Conservation (phyloP, 129 eudicot genomes). For the Pulicaria dysenterica region DNA sequence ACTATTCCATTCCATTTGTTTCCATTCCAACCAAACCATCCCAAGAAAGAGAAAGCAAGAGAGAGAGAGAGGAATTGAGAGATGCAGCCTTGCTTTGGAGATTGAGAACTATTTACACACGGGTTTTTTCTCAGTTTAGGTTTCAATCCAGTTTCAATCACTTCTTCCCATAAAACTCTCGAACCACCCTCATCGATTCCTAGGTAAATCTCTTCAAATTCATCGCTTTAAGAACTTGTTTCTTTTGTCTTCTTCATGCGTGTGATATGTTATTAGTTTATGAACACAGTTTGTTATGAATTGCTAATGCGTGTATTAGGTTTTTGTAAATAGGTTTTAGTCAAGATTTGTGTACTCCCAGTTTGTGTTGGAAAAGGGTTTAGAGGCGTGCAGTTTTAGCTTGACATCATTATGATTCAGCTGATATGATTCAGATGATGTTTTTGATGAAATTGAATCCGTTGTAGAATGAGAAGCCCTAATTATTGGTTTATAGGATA, state of each 20-base stretch:
- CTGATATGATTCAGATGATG: conserved; percentile 13
- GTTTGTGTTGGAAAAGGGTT: conserved; percentile 8
- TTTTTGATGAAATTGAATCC: conserved; percentile 29
- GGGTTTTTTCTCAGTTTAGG: conserved; percentile 14
- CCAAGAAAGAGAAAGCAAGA: conserved; percentile 5
- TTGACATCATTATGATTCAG: not conserved
- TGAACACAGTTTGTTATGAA: conserved; percentile 14
- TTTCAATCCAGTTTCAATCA: not conserved
- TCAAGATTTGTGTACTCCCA: conserved; percentile 9
- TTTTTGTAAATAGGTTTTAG: conserved; percentile 25
- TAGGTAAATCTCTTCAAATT: conserved; percentile 27
- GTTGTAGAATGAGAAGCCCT: conserved; percentile 22
- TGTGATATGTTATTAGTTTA: conserved; percentile 14
- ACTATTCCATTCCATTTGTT: not conserved
- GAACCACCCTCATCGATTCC: not conserved
- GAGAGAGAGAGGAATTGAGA: not conserved
- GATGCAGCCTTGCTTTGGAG: not conserved
- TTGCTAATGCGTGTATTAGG: conserved; percentile 8
- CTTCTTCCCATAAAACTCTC: not conserved
- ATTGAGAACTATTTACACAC: conserved; percentile 13
- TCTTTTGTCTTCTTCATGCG: not conserved
- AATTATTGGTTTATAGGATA: conserved; percentile 5
- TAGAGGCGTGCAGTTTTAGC: not conserved
- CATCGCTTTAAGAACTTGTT: conserved; percentile 22
- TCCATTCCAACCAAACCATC: not conserved